These are phyloP conservation scores for Cystofilobasidium bisporidii DNA, from an alignment of 768 basidiomycete genomes.

Conservation along the genomic window DNA sequence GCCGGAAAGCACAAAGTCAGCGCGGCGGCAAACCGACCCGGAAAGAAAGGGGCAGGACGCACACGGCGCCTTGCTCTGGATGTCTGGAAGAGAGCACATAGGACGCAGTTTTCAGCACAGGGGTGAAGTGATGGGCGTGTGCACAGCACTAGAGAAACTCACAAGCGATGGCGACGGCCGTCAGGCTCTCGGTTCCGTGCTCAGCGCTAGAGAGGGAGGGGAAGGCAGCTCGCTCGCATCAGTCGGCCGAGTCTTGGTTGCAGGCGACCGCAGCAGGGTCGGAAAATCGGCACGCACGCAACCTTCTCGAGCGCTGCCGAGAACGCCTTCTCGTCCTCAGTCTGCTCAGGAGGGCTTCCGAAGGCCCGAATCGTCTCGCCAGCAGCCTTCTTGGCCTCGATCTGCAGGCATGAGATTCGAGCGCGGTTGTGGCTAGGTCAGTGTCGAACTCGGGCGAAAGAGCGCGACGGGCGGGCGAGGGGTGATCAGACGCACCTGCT, in stretches of 20 bases:
- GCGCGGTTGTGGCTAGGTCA: too few species aligned
- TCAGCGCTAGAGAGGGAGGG: not conserved
- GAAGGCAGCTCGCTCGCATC: too few species aligned
- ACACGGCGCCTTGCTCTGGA: constrained; percentile 13
- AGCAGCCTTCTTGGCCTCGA: constrained; percentile 11
- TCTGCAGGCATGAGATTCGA: not conserved
- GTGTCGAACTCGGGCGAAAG: not conserved
- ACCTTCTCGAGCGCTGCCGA: constrained; percentile 11
- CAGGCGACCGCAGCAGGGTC: too few species aligned
- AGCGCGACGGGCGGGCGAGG: too few species aligned
- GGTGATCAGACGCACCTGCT: constrained; percentile 17
- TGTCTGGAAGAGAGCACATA: not conserved
- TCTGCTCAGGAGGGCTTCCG: constrained; percentile 7
- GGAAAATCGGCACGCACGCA: not conserved
- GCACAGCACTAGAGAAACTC: not conserved
- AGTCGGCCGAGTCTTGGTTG: too few species aligned
- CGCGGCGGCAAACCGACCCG: too few species aligned
- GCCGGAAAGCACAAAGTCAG: too few species aligned
- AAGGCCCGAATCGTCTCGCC: not conserved
- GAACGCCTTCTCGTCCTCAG: constrained; percentile 12
- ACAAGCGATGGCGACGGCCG: constrained; percentile 18
- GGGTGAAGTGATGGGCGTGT: too few species aligned
- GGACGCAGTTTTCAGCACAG: not conserved
- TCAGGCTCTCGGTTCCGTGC: not conserved
- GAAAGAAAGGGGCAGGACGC: not conserved